Base-by-base conservation (phyloP, 2,329 filamentous ascomycete genomes). In the Grosmannia clavigera region DNA sequence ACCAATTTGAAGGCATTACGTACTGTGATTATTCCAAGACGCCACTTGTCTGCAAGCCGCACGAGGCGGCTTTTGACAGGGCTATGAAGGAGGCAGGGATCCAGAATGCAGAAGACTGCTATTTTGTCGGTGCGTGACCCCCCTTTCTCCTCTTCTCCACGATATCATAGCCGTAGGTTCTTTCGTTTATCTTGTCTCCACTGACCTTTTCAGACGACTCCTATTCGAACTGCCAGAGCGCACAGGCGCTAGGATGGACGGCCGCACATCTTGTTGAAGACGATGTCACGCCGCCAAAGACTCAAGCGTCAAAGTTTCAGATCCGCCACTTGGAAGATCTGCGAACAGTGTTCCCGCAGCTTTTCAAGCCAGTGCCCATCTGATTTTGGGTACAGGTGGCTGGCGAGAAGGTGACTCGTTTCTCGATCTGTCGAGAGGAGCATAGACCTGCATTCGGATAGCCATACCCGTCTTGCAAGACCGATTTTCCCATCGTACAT, bases 1-100 rank as follows among this genome's bases (percentile, higher is more conserved):
- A 96, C 70, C 75, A 92, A 31, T 99, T 99, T 69, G 92, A 97
- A 64, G 94, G 94, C 9, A 83, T 97, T 63, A 99, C 94, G 0
- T 99, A 84, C 72, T 99, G 95, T 70, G 90, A 99, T 72, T 99
- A 99, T 73, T 80, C 77, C 12, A 74, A 81, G 19, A 76, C 82
- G 51, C 86, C 83, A 6, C 79, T 99, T 63, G 74, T 95, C 55
- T 96, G 94, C 76, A 99, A 99, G 72, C 94, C 94, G 3, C 81
- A 88, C 60, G 78, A 79, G 58, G 83, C 85, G 58, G 94, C 95
- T 87, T 99, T 85, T 70, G 81, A 81, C 46, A 96, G 94, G 74
- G 94, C 89, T 6, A 96, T 97, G 88, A 77, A 73, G 55, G 88
- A 97, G 67, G 91, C 92, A 0, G 87, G 86, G 0, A 82, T 88